Evolutionary conservation across 2,329 filamentous ascomycete genomes (phyloP).

Genomic region (Elsinoe arachidis): DNA sequence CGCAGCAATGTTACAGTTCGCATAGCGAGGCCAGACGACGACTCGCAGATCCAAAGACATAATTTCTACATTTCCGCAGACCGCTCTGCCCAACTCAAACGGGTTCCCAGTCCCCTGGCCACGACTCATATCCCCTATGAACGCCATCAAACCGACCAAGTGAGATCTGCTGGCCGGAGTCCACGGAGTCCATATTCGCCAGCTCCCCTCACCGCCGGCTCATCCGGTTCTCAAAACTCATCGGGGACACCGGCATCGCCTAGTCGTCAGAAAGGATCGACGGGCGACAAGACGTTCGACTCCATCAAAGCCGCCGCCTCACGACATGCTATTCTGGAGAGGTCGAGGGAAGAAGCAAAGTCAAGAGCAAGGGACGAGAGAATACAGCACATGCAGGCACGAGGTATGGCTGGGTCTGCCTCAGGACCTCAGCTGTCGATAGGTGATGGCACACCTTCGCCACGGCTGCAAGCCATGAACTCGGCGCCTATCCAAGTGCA

Average conservation of each 20-base stretch:
- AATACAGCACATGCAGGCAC: slow-evolving; percentile 13
- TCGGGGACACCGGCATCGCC: slow-evolving; percentile 1
- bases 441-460: slow-evolving; percentile 14
- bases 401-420: slow-evolving; percentile 6
- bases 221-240: not conserved
- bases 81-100: not conserved
- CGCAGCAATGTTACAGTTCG: slow-evolving; percentile 11
- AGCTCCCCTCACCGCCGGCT: not conserved
- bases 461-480: slow-evolving; percentile 16
- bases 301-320: slow-evolving; percentile 20
- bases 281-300: slow-evolving; percentile 19
- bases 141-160: not conserved
- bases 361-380: slow-evolving; percentile 15
- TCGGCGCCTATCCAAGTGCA: slow-evolving; percentile 24
- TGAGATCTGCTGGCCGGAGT: slow-evolving; percentile 11
- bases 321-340: slow-evolving; percentile 22
- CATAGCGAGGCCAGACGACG: not conserved
- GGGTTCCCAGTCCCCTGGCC: slow-evolving; percentile 12
- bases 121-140: slow-evolving; percentile 3
- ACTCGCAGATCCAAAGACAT: slow-evolving; percentile 7
- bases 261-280: slow-evolving; percentile 3
- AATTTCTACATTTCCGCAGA: slow-evolving; percentile 13
- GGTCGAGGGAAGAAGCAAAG: slow-evolving; percentile 17
- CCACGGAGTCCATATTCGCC: slow-evolving; percentile 8
- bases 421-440: slow-evolving; percentile 15